Base-by-base conservation (phyloP, 768 basidiomycete genomes). In the Naematelia encephala region DNA sequence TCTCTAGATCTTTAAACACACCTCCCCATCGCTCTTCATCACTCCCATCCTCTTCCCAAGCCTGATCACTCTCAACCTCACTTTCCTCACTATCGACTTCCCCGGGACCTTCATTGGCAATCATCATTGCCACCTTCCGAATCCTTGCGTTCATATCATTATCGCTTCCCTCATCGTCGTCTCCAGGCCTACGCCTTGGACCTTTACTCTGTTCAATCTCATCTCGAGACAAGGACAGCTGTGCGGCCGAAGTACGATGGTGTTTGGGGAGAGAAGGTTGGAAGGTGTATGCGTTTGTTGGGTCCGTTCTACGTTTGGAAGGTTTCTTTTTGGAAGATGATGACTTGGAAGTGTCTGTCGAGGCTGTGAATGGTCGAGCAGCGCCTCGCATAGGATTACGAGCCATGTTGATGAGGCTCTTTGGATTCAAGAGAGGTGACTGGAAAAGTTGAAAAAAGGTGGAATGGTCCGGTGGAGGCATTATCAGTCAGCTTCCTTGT, bases 51-150 rank as follows among this genome's bases (percentile, higher is more conserved):
- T 75, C 75, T 12, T 75, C 74, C 67, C 76, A 72, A 29, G 80
- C 80, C 59, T 75, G 73, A 66, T 78, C 79, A 29, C 69, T 73
- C 29, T 78, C 79, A 22, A 79, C 69, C 67, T 72, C 70, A 50
- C 59, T 66, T 63, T 77, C 76, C 52, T 75, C 71, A 5, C 60
- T 57, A 53, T 72, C 68, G 4, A 75, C 61, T 12, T 58, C 60
- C 10, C 69, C 66, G 10, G 56, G 54, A 0, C 64, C 70, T 42
- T 78, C 74, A 45, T 67, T 69, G 1, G 74, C 74, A 54, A 75
- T 76, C 67, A 69, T 74, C 73, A 77, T 72, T 5, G 68, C 74
- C 21, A 75, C 51, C 60, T 73, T 71, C 26, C 70, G 54, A 16
- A 78, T 76, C 56, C 75, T 56, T 30, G 61, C 66, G 30, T 70